Evolutionary conservation across 768 basidiomycete species (phyloP).

Genomic region (Tylopilus vinaceipallidus): DNA sequence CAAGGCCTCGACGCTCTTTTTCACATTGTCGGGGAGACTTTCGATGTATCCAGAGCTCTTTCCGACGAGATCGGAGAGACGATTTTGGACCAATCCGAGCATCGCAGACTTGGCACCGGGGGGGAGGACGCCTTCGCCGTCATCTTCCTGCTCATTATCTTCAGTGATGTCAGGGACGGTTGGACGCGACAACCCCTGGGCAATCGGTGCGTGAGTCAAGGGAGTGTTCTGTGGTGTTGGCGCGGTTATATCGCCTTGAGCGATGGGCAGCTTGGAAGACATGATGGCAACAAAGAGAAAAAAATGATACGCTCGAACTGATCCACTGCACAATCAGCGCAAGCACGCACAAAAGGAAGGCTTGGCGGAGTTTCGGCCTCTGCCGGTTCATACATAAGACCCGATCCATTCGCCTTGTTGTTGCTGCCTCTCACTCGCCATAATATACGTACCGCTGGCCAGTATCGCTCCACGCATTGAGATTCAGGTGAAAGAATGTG

Average conservation of each 20-base stretch:
- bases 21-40: conserved; percentile 75
- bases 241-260: conserved; percentile 62
- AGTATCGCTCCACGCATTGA: too few species aligned
- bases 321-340: conserved; percentile 25
- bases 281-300: conserved; percentile 39
- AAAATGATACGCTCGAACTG: conserved; percentile 18
- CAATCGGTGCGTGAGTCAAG: conserved; percentile 76
- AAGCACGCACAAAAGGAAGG: conserved; percentile 21
- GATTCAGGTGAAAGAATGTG: too few species aligned
- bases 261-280: conserved; percentile 70
- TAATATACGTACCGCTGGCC: too few species aligned
- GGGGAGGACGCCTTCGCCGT: conserved; percentile 44
- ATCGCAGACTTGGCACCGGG: conserved; percentile 60
- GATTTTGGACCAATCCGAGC: conserved; percentile 84
- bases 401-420: background rate
- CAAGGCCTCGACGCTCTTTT: conserved; percentile 83
- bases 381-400: conserved; percentile 25
- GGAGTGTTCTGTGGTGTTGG: conserved; percentile 96
- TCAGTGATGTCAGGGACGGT: conserved; percentile 87
- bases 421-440: background rate
- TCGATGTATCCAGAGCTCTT: conserved; percentile 96
- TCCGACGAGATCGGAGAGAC: conserved; percentile 81
- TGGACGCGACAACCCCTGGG: conserved; percentile 77
- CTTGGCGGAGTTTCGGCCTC: conserved; percentile 36
- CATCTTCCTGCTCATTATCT: conserved; percentile 70